Conservation (phyloP, 352 stramenopile species). For the Blastocystis sp. region DNA sequence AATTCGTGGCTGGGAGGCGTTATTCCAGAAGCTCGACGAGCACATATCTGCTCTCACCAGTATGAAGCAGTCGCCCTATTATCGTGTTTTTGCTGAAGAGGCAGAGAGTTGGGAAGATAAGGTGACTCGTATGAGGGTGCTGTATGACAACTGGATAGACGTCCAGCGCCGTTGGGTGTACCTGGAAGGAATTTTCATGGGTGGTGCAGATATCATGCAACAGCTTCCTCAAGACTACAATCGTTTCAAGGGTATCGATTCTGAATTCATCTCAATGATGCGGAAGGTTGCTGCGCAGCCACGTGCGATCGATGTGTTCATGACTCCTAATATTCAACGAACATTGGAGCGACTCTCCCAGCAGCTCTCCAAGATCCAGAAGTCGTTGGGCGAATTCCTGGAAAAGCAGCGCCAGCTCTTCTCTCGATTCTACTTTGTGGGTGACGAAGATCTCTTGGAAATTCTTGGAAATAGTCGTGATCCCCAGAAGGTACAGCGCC, state of each 20-base stretch:
- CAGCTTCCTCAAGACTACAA: slow-evolving; percentile 94
- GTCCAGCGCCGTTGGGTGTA: slow-evolving; percentile 99
- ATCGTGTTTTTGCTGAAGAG: slow-evolving; percentile 93
- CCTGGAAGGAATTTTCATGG: slow-evolving; percentile 93
- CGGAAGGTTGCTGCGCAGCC: slow-evolving; percentile 89
- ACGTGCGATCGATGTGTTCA: slow-evolving; percentile 85
- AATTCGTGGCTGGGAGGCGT: slow-evolving; percentile 95
- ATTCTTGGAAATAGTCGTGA: slow-evolving; percentile 99
- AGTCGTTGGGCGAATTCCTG: slow-evolving; percentile 97
- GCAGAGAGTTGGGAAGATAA: slow-evolving; percentile 93
- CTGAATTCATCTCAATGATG: slow-evolving; percentile 96
- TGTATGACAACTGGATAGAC: slow-evolving; percentile 98
- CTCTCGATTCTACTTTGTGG: slow-evolving; percentile 99
- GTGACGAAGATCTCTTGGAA: slow-evolving; percentile 99
- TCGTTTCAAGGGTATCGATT: slow-evolving; percentile 95
- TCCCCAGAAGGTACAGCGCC: slow-evolving; percentile 88
- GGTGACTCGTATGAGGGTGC: slow-evolving; percentile 86
- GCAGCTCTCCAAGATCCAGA: slow-evolving; percentile 98
- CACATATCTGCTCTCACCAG: slow-evolving; percentile 91
- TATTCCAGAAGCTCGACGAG: slow-evolving; percentile 99
- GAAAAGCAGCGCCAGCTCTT: slow-evolving; percentile 85
- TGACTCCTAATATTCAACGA: slow-evolving; percentile 70
- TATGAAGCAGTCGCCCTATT: slow-evolving; percentile 99
- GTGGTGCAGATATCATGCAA: slow-evolving; percentile 90
- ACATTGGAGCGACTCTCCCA: slow-evolving; percentile 85